Conservation (phyloP, 768 basidiomycete genomes). For the Boletus vinaceobasis region DNA sequence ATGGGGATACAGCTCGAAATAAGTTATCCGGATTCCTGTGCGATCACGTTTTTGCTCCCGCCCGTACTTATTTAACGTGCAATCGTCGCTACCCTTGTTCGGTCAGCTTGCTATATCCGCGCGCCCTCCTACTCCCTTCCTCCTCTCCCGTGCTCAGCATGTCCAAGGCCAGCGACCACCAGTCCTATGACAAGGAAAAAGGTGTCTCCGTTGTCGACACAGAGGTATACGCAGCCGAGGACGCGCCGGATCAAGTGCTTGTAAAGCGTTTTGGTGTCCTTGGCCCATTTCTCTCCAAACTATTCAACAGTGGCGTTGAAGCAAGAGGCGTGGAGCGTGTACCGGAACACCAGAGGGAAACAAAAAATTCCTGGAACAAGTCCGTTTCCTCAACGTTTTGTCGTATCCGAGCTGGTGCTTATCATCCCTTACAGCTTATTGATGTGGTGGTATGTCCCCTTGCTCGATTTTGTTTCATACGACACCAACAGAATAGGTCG, state of each 20-base stretch:
- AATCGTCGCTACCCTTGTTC: too few species aligned
- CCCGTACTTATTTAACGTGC: too few species aligned
- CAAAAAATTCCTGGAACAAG: constrained; percentile 45
- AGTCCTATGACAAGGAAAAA: constrained; percentile 22
- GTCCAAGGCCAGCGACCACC: background rate
- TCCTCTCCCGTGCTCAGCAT: background rate
- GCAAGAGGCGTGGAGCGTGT: constrained; percentile 54
- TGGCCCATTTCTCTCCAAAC: constrained; percentile 32
- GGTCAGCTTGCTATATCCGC: background rate
- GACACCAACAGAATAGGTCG: constrained; percentile 31
- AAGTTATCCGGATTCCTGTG: too few species aligned
- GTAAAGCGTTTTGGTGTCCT: constrained; percentile 29
- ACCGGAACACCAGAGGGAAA: constrained; percentile 45
- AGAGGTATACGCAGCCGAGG: constrained; percentile 15
- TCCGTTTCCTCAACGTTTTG: constrained; percentile 16
- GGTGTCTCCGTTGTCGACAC: background rate
- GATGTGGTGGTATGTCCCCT: constrained; percentile 42
- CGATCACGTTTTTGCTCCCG: too few species aligned
- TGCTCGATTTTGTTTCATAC: background rate
- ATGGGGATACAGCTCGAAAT: too few species aligned
- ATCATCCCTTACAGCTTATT: constrained; percentile 31
- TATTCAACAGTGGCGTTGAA: constrained; percentile 50
- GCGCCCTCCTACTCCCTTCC: background rate
- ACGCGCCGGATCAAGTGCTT: constrained; percentile 27
- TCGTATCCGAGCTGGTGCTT: background rate